A percentile compares a stretch with the other conserved stretches of the same genome.
Conservation (phyloP, 106 monocot species). For the Allium sativum region DNA sequence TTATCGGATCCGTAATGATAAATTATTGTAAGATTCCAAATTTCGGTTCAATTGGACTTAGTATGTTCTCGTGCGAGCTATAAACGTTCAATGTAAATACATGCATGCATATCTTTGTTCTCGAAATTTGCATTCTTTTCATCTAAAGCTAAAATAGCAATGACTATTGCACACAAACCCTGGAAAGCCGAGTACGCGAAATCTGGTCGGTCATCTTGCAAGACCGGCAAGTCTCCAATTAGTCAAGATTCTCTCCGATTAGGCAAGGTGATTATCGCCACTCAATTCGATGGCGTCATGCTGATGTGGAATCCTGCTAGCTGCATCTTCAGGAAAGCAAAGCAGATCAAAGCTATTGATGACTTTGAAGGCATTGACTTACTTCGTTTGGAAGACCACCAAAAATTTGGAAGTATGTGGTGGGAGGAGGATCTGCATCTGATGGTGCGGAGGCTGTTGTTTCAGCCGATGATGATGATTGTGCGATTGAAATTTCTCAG, state of each 20-base stretch:
- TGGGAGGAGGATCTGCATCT: conserved; percentile 14
- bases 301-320: conserved; percentile 97
- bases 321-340: conserved; percentile 79
- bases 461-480: conserved; percentile 15
- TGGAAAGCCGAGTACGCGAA: conserved; percentile 99
- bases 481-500: conserved; percentile 73
- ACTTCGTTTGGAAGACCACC: conserved; percentile 92
- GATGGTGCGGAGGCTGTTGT: neutral
- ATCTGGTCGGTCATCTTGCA: conserved; percentile 88
- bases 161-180: conserved; percentile 50
- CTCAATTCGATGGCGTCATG: conserved; percentile 95
- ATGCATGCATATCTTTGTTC: too few relatives aligned
- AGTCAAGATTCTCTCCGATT: conserved; percentile 68
- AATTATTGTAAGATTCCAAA: too few relatives aligned
- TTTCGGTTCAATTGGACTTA: too few relatives aligned
- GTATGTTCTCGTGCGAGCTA: too few relatives aligned
- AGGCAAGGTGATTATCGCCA: conserved; percentile 83
- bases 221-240: conserved; percentile 72
- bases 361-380: conserved; percentile 86
- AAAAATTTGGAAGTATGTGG: conserved; percentile 72
- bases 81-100: too few relatives aligned
- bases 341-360: conserved; percentile 79
- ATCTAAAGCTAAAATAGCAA: neutral
- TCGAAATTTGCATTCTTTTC: neutral
- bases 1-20: too few relatives aligned